These are phyloP conservation scores for Linderina pennispora DNA, from an alignment of 192 early-diverging fungal species.

Conservation along the genomic window DNA sequence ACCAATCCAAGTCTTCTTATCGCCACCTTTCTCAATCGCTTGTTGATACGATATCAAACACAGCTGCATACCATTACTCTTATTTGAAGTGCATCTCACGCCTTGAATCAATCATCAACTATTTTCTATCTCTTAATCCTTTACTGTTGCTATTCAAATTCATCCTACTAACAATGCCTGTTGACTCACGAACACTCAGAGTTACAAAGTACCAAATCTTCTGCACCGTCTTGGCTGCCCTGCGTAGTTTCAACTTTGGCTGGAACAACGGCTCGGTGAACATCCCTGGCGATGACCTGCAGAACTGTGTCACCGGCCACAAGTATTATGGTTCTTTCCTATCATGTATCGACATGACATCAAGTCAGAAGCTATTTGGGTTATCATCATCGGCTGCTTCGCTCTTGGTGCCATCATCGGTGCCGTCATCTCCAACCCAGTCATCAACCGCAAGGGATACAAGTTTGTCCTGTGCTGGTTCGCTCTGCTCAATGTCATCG, in stretches of 20 bases:
- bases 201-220: slow-evolving; percentile 42
- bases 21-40: no score
- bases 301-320: slow-evolving; percentile 45
- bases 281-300: slow-evolving; percentile 51
- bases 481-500: slow-evolving; percentile 62
- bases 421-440: slow-evolving; percentile 52
- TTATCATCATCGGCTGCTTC: slow-evolving; percentile 52
- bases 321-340: slow-evolving; percentile 44
- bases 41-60: no score
- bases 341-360: slow-evolving; percentile 39
- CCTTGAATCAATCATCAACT: no score
- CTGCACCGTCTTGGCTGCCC: slow-evolving; percentile 39
- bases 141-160: no score
- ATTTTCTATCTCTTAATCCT: no score
- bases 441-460: slow-evolving; percentile 59
- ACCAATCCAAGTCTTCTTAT: no score
- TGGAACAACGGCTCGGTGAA: slow-evolving; percentile 52
- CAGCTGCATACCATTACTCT: no score
- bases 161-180: no score
- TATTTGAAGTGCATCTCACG: no score
- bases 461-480: slow-evolving; percentile 59
- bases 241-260: slow-evolving; percentile 49
- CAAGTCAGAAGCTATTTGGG: slow-evolving; percentile 46
- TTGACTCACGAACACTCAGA: slow-evolving; percentile 43
- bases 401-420: slow-evolving; percentile 61